Percentiles rank a stretch among this genome's conserved stretches.
phyloP scores from a whole-genome alignment of 441 rosid species.

The Dalechampia spathulata region DNA sequence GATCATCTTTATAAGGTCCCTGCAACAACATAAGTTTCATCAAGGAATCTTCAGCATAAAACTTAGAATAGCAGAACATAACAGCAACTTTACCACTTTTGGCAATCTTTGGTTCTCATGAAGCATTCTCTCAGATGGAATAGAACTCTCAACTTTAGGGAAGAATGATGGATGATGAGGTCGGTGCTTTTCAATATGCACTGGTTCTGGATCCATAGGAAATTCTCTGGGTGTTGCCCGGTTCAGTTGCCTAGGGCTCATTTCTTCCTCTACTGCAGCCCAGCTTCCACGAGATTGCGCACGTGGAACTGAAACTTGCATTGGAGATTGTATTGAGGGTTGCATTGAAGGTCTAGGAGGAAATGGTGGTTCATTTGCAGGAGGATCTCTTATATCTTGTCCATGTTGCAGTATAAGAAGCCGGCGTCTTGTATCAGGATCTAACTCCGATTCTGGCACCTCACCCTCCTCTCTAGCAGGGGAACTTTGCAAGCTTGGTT shows the following conservation, averaged over 20 bases:
- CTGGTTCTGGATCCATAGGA: slow-evolving; percentile 57
- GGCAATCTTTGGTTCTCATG: slow-evolving; percentile 72
- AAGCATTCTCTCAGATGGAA: slow-evolving; percentile 64
- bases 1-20: slow-evolving; percentile 71
- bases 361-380: slow-evolving; percentile 57
- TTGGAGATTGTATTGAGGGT: slow-evolving; percentile 51
- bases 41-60: background rate
- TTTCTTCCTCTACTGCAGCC: slow-evolving; percentile 82
- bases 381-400: slow-evolving; percentile 73
- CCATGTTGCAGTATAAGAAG: slow-evolving; percentile 97
- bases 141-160: slow-evolving; percentile 57
- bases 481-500: slow-evolving; percentile 77
- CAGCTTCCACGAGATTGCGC: slow-evolving; percentile 63
- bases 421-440: slow-evolving; percentile 93
- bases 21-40: slow-evolving; percentile 35
- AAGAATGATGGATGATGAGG: slow-evolving; percentile 58
- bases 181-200: slow-evolving; percentile 63
- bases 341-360: slow-evolving; percentile 57
- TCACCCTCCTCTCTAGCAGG: slow-evolving; percentile 99
- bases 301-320: slow-evolving; percentile 57
- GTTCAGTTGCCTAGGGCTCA: slow-evolving; percentile 62
- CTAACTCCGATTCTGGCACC: slow-evolving; percentile 96
- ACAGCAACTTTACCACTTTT: slow-evolving; percentile 51
- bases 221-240: slow-evolving; percentile 57
- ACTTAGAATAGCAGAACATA: slow-evolving; percentile 1